phyloP scores from a whole-genome alignment of 2,329 filamentous ascomycete genomes.

The Celoporthe dispersa region DNA sequence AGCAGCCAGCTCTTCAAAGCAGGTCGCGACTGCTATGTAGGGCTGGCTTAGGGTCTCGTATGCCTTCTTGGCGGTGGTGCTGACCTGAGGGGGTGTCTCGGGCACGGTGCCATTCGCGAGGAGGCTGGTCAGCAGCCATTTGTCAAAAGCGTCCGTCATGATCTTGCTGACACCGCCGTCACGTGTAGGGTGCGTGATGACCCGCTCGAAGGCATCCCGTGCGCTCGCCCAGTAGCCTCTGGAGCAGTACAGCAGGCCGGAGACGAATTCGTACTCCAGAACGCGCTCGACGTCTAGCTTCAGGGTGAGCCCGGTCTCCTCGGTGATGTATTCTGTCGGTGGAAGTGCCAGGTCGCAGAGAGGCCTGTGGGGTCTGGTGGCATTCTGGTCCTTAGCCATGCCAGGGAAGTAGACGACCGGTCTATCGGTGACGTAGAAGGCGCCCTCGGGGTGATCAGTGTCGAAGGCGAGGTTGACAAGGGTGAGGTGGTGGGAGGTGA shows the following conservation, averaged over 20 bases:
- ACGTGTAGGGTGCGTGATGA: constrained; percentile 68
- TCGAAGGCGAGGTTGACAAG: constrained; percentile 64
- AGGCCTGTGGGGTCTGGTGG: constrained; percentile 40
- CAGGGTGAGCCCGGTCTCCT: constrained; percentile 60
- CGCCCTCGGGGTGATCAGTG: constrained; percentile 56
- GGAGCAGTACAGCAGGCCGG: constrained; percentile 68
- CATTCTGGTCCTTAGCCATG: constrained; percentile 36
- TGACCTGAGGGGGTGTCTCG: constrained; percentile 60
- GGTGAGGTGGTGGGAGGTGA: constrained; percentile 66
- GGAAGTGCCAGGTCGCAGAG: constrained; percentile 53
- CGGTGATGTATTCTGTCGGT: constrained; percentile 62
- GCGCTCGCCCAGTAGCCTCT: constrained; percentile 66
- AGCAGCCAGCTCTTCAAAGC: constrained; percentile 64
- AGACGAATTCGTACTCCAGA: constrained; percentile 69
- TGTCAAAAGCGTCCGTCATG: constrained; percentile 90
- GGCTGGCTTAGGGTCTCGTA: constrained; percentile 65
- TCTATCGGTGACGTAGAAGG: constrained; percentile 65
- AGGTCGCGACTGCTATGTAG: constrained; percentile 71
- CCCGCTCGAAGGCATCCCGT: constrained; percentile 63
- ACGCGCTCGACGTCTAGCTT: constrained; percentile 57
- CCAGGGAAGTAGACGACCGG: constrained; percentile 69
- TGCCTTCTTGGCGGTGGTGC: constrained; percentile 55
- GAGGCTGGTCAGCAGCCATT: constrained; percentile 80
- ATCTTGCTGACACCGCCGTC: constrained; percentile 71
- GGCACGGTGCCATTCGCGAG: constrained; percentile 67